Base-by-base conservation (phyloP, 2,329 filamentous ascomycete species). In the Emergomyces orientalis region DNA sequence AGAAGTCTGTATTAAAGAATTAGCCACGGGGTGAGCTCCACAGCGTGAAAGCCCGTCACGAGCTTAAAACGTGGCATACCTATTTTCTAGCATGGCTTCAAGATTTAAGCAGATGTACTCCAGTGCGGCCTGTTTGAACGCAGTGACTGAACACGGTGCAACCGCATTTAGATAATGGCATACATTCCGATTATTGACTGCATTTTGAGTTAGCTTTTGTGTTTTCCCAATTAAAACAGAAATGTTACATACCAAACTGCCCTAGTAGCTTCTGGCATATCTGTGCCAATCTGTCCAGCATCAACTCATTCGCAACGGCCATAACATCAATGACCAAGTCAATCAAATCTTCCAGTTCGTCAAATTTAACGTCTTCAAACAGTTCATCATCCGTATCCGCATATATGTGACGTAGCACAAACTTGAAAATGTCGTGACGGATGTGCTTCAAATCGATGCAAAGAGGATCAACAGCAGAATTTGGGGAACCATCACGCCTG, bases 61-160 rank as follows among this genome's bases (percentile, higher is more conserved):
- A 8, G 17, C 22, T 4, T 8, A 58, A 43, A 58, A 19, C 7
- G 19, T 13, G 52, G 69, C 75, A 68, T 72, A 81, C 78, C 90
- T 88, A 66, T 96, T 96, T 71, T 97, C 91, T 59, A 99, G 85
- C 82, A 97, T 90, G 7, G 87, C 86, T 74, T 99, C 94, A 63
- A 97, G 81, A 70, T 96, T 95, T 54, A 96, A 79, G 69, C 91
- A 96, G 27, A 97, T 86, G 71, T 97, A 99, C 73, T 96, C 90
- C 37, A 97, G 79, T 0, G 89, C 90, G 11, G 89, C 88, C 68
- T 94, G 85, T 74, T 96, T 96, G 78, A 99, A 97, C 63, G 89
- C 86, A 0, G 85, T 85, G 6, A 96, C 86, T 0, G 88, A 88
- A 71, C 89, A 96, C 2, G 90, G 89, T 54, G 90, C 89, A 64